Evolutionary conservation across 495 filamentous ascomycete species (phyloP).

Genomic region (Aspergillus campestris): DNA sequence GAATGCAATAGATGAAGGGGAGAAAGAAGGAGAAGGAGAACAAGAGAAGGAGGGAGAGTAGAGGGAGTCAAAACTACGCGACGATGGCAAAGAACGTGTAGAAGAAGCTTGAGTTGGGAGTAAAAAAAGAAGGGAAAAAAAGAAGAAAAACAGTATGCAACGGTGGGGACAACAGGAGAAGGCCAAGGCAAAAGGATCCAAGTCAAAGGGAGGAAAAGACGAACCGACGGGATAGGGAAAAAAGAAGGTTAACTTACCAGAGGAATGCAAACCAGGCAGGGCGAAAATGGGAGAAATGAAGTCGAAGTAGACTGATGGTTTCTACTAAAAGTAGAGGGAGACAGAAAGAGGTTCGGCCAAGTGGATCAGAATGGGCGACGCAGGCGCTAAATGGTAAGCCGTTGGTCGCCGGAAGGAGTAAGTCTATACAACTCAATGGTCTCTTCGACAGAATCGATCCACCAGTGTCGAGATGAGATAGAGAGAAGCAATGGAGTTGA

Average conservation of each 20-base stretch:
- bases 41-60: background rate
- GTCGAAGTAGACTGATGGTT: background rate
- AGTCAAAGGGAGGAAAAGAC: background rate
- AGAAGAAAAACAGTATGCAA: conserved; percentile 1
- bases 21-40: conserved; percentile 2
- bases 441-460: background rate
- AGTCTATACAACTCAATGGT: background rate
- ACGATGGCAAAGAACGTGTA: background rate
- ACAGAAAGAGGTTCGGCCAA: conserved; percentile 11
- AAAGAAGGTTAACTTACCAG: background rate
- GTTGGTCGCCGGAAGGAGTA: conserved; percentile 10
- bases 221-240: background rate
- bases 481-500: no score
- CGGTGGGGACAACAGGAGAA: background rate
- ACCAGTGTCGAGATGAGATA: no score
- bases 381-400: background rate
- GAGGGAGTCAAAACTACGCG: conserved; percentile 1
- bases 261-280: background rate
- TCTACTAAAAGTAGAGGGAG: conserved; percentile 1
- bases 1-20: background rate
- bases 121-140: background rate
- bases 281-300: background rate
- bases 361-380: conserved; percentile 7
- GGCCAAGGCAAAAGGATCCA: background rate
- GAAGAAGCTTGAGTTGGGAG: background rate